Percentiles rank a stretch among this genome's conserved stretches.
Evolutionary conservation across 176 grass and related monocot species (phyloP).

Genomic region (Raddia guianensis): DNA sequence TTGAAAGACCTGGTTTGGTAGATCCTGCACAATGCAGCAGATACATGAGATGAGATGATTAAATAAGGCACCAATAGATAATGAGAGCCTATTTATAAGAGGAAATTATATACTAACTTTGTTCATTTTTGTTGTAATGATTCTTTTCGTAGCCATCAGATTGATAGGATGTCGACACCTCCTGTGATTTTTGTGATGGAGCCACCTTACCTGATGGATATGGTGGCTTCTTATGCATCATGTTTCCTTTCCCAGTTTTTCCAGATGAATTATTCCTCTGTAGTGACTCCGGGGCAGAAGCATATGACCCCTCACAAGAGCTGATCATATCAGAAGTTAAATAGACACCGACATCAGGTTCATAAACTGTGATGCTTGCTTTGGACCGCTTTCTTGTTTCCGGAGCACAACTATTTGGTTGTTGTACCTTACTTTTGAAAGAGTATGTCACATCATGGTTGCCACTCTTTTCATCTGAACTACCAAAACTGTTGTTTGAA

Average conservation of each 20-base stretch:
- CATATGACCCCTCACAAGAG: conserved; percentile 49
- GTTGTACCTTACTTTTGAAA: conserved; percentile 50
- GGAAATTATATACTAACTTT: conserved; percentile 64
- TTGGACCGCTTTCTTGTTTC: conserved; percentile 75
- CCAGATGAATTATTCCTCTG: conserved; percentile 57
- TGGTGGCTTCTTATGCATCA: conserved; percentile 68
- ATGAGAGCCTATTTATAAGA: conserved; percentile 26
- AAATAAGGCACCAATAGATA: conserved; percentile 7
- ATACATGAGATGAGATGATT: conserved; percentile 43
- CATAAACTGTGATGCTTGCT: conserved; percentile 59
- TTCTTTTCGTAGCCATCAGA: conserved; percentile 58
- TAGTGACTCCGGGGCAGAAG: conserved; percentile 44
- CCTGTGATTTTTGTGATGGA: conserved; percentile 67
- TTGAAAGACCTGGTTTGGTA: conserved; percentile 48
- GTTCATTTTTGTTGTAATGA: conserved; percentile 64
- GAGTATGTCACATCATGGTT: conserved; percentile 57
- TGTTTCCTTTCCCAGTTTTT: conserved; percentile 61
- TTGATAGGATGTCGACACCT: conserved; percentile 57
- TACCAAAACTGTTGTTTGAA: conserved; percentile 35
- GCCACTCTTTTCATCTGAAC: conserved; percentile 39
- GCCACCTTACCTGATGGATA: conserved; percentile 51
- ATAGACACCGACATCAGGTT: conserved; percentile 51
- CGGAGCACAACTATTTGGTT: conserved; percentile 58
- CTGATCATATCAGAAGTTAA: conserved; percentile 62
- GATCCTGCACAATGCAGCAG: conserved; percentile 55